Evolutionary conservation across 805 yeast species (phyloP).

Genomic region (Ogataea paradorogensis): DNA sequence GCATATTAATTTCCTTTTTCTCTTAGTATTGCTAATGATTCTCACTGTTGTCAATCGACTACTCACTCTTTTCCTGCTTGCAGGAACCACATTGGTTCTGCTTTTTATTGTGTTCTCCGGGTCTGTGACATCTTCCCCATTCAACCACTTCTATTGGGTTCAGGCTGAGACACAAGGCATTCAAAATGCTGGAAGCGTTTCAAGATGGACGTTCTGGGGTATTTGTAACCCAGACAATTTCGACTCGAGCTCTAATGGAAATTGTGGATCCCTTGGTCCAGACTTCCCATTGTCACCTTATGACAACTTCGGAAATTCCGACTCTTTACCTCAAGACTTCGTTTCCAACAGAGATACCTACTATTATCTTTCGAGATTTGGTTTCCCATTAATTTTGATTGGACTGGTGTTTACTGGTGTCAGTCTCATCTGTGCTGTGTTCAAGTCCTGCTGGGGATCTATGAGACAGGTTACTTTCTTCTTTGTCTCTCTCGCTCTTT

Average conservation of each 20-base stretch:
- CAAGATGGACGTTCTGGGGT: slow-evolving; percentile 89
- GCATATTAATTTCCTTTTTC: slow-evolving; percentile 2
- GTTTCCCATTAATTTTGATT: slow-evolving; percentile 60
- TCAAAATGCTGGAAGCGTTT: slow-evolving; percentile 38
- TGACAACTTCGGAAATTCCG: slow-evolving; percentile 62
- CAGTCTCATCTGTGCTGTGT: slow-evolving; percentile 51
- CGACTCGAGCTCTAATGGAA: slow-evolving; percentile 27
- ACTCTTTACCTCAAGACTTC: slow-evolving; percentile 52
- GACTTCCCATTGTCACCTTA: slow-evolving; percentile 73
- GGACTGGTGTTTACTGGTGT: slow-evolving; percentile 63
- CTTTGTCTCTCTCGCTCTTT: slow-evolving; percentile 48
- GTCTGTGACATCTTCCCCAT: slow-evolving; percentile 53
- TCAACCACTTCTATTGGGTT: slow-evolving; percentile 67
- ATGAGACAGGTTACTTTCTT: slow-evolving; percentile 54
- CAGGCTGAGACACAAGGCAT: slow-evolving; percentile 63
- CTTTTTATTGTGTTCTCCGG: slow-evolving; percentile 66
- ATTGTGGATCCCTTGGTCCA: slow-evolving; percentile 48
- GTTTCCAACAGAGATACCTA: slow-evolving; percentile 51
- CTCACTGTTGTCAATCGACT: slow-evolving; percentile 24
- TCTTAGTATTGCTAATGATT: slow-evolving; percentile 7
- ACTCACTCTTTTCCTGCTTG: slow-evolving; percentile 37
- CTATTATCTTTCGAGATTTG: slow-evolving; percentile 63
- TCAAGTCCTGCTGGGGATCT: slow-evolving; percentile 54
- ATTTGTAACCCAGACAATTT: slow-evolving; percentile 45
- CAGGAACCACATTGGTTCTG: slow-evolving; percentile 47